Conservation (phyloP, 169 alveolate species). For the Plasmodium billcollinsi region DNA sequence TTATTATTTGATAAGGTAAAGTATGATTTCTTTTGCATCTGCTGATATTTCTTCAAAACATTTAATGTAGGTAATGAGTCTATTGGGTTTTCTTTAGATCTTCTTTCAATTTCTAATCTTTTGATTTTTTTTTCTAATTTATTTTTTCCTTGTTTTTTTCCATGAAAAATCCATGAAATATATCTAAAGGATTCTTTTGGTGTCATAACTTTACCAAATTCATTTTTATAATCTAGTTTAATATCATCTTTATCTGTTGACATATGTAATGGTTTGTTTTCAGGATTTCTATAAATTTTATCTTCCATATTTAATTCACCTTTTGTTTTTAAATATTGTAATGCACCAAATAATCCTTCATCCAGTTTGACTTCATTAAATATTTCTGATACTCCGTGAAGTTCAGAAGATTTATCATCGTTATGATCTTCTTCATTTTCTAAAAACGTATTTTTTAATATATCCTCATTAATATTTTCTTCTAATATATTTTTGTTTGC, state of each 20-base stretch:
- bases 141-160: conserved; percentile 85
- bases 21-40: conserved; percentile 80
- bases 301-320: conserved; percentile 81
- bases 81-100: conserved; percentile 80
- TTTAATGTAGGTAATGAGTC: conserved; percentile 85
- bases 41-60: conserved; percentile 81
- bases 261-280: conserved; percentile 73
- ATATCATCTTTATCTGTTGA: conserved; percentile 79
- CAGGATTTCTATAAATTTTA: conserved; percentile 76
- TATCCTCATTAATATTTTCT: conserved; percentile 12
- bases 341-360: conserved; percentile 83
- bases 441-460: not conserved
- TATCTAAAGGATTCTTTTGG: conserved; percentile 87
- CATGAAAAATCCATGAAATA: conserved; percentile 86
- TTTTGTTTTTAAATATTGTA: conserved; percentile 82
- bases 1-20: conserved; percentile 59
- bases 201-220: conserved; percentile 83
- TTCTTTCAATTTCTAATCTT: conserved; percentile 83
- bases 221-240: conserved; percentile 80
- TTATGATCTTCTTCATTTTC: not conserved
- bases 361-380: conserved; percentile 80
- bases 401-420: conserved; percentile 17
- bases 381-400: conserved; percentile 57
- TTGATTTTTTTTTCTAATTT: conserved; percentile 82
- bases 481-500: not conserved